Base-by-base conservation (phyloP, 2,329 filamentous ascomycete genomes). In the Nemania sp. region DNA sequence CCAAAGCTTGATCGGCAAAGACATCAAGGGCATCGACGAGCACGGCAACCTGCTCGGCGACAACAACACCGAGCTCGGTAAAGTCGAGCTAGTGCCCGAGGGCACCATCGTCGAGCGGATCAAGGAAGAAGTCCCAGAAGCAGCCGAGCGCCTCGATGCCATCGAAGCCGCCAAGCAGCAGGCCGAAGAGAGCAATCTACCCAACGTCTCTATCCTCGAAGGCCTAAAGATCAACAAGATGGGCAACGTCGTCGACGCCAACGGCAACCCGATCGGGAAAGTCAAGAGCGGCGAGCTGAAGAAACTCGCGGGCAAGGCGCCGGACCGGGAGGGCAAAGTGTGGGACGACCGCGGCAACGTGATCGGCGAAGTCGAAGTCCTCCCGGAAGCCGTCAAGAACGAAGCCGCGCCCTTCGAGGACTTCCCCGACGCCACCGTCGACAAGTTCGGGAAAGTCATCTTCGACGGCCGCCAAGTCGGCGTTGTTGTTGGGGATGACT, bases 41-140 rank as follows among this genome's bases (percentile, higher is more conserved):
- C 75, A 84, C 68, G 84, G 84, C n/a, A 83, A 86, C 63, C 81
- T 87, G 47, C 79, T 86, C 65, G 84, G 86, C 67, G 83, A 79
- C 67, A 80, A 84, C 37, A 84, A 84, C 20, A 83, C 85, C 23
- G 76, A 87, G 59, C 80, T 88, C 56, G 84, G 84, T 19, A 80
- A 80, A 59, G 83, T 84, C 61, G 74, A 81, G 60, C 69, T 78
- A 5, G 70, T 77, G 2, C 76, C 78, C 15, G 75, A 77, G 63
- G 70, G 72, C 14, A 69, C 71, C 23, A 70, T 73, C 11, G 66
- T 73, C 26, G 68, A 70, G 1, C 67, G 66, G 15, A 68, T 70
- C 40, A 67, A 63, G 49, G 67, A 69, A 3, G 55, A 69, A 41
- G 49, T 70, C 23, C 68, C 67, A 1, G 67, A 68, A 26, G 68